Evolutionary conservation across 257 asterid species (phyloP), one percentile per base, ranked within the genome.

Genomic region (Leonotis leonurus): DNA sequence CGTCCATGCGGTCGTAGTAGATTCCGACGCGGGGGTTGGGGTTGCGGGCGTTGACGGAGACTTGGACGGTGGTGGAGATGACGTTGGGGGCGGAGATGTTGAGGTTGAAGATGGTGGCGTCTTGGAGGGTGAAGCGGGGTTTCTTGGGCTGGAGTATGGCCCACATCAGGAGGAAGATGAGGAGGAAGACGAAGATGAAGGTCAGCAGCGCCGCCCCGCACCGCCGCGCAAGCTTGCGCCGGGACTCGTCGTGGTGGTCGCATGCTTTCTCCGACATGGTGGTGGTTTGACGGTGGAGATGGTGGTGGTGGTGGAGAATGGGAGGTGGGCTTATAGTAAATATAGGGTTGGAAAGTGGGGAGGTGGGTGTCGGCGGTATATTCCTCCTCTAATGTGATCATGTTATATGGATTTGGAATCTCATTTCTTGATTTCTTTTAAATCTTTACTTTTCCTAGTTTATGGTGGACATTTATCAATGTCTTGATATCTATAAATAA

Each of bases 101-200:
- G 75, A 89, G 83, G 65, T 57, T 73, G 76, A 84, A 92, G 77
- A 92, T 79, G 56, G 99, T 92, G 68, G 95, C 95, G 78, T 92
- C 99, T 55, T 92, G 86, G 76, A 92, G 95, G 65, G 71, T 73
- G 70, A 92, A 89, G 6, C 81, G 79, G 13, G 97, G 97, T 30
- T 85, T 89, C 29, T 44, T 77, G 9, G 99, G 99, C 44, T 86
- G 93, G 60, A 92, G 85, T 6, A 80, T 55, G 54, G 96, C 84
- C 97, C 96, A 89, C 0, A 71, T 35, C 1, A 89, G n/a, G 72
- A 92, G 89, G 75, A 92, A 2, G 9, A 68, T 27, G 0, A 86
- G 24, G 9, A 88, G 85, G 75, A 81, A 5, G 46, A 88, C 21
- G 85, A 87, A 74, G 70, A 0, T 0, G 76, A 77, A 6, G 58